phyloP scores from a whole-genome alignment of 192 early-diverging fungal genomes.

The Coemansia sp. region DNA sequence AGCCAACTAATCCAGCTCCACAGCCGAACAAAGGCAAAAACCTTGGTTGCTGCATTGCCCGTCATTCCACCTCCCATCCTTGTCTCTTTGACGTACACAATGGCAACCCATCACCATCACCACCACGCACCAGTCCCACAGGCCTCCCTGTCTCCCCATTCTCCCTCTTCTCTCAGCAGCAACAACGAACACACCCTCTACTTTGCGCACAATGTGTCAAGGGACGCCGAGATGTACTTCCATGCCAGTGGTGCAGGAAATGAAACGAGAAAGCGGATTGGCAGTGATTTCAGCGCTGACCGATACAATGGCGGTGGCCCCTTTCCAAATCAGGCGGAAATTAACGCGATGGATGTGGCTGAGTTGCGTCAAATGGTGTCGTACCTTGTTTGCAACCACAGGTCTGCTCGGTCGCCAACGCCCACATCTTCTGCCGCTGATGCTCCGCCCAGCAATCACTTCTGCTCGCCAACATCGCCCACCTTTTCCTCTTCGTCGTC shows the following conservation, averaged over 20 bases:
- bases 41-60: neutral
- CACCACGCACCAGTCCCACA: conserved; percentile 22
- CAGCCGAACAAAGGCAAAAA: conserved; percentile 6
- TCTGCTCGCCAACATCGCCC: conserved; percentile 23
- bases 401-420: conserved; percentile 12
- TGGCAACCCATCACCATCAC: conserved; percentile 24
- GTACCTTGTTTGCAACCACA: conserved; percentile 28
- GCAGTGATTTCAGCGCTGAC: neutral
- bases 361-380: conserved; percentile 36
- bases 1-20: neutral
- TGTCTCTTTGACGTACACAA: conserved; percentile 9
- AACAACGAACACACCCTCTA: conserved; percentile 7
- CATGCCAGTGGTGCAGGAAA: conserved; percentile 26
- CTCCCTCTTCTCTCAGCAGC: conserved; percentile 10
- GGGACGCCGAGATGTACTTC: conserved; percentile 19
- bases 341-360: conserved; percentile 49
- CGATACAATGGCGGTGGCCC: conserved; percentile 7
- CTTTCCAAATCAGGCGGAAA: conserved; percentile 46
- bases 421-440: conserved; percentile 14
- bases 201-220: conserved; percentile 11
- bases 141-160: conserved; percentile 12
- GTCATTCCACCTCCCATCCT: neutral
- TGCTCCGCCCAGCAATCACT: conserved; percentile 4
- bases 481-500: conserved; percentile 21
- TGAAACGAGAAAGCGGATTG: conserved; percentile 14